Base-by-base conservation (phyloP, 1,284 basidiomycete species). In the Rhizoctonia solani region DNA sequence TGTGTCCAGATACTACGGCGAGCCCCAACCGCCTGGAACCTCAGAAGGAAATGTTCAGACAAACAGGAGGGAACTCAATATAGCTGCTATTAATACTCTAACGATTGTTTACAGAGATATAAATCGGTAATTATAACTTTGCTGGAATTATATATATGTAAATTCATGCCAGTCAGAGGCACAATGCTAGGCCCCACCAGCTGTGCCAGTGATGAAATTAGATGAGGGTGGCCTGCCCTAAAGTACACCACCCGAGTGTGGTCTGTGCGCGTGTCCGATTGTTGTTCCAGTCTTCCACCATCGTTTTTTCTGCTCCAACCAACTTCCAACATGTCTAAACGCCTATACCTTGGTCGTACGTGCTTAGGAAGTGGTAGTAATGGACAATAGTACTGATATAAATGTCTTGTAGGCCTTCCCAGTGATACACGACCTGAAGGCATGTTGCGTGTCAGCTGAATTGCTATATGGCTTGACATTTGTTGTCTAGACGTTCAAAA, bases 331-430 rank as follows among this genome's bases (percentile, higher is more conserved):
- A 91, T 90, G 88, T 84, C 88, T 70, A 85, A 88, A 77, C 87
- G 90, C 77, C 85, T 92, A 69, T 92, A 92, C 75, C 87, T 92
- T 74, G 90, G 90, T 77, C 87, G 90, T 92, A 79, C 73, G 89
- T 72, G 42, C 53, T 59, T 44, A 66, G 71, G 34, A 46, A 70
- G 11, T 30, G 52, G 25, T 21, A 30, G 30, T 29, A 44, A 16
- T 50, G 39, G 4, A 23, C 25, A 54, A 11, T 27, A 25, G 25
- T 47, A 27, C 44, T 66, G 53, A n/a, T n/a, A 19, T 52, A 68
- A 32, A 68, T 59, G 29, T 27, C 44, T n/a, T 25, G 13, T 63
- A 92, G 90, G 88, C 76, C 83, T 92, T n/a, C 88, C 89, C 46
- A 79, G 85, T 69, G 90, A 92, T 77, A 83, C 86, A 72, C 88